These are phyloP conservation scores for Sphaerosporella brunnea DNA, from an alignment of 495 filamentous ascomycete species.

Conservation along the genomic window DNA sequence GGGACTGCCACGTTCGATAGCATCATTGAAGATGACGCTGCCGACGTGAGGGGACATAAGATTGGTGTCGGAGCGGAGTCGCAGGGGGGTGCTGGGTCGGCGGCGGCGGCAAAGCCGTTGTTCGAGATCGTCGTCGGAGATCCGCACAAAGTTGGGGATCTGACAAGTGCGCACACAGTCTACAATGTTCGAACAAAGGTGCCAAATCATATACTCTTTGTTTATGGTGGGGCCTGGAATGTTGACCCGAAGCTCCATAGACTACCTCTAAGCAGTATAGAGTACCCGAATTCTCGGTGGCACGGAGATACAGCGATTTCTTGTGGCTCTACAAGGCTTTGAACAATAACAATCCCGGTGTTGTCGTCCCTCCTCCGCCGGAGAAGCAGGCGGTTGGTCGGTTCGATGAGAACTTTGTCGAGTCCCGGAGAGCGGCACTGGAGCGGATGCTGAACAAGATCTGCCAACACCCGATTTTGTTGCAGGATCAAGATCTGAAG, in stretches of 20 bases:
- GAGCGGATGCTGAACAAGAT: conserved; percentile 97
- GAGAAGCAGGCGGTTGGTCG: conserved; percentile 95
- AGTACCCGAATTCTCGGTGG: conserved; percentile 76
- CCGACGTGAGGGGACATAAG: background rate
- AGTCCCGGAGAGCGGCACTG: conserved; percentile 69
- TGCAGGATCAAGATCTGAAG: conserved; percentile 85
- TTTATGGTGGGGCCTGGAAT: background rate
- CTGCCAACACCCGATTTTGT: conserved; percentile 72
- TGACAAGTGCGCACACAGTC: conserved; percentile 92
- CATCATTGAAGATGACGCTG: conserved; percentile 43
- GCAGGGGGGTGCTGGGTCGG: conserved; percentile 34
- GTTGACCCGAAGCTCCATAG: conserved; percentile 31
- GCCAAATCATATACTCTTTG: background rate
- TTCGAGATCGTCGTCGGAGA: conserved; percentile 92
- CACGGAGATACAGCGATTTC: conserved; percentile 86
- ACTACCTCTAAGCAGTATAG: conserved; percentile 93
- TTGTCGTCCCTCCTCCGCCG: conserved; percentile 87
- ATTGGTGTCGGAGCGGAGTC: background rate
- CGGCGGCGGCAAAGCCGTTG: conserved; percentile 50
- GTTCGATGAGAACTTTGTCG: conserved; percentile 94
- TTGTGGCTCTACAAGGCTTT: conserved; percentile 90
- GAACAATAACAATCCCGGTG: conserved; percentile 83
- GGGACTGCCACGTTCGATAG: too few relatives aligned
- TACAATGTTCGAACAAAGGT: conserved; percentile 92
- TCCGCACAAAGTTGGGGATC: conserved; percentile 91